These are phyloP conservation scores for Ustilago loliicola DNA, from an alignment of 1,284 basidiomycete genomes.

Conservation along the genomic window DNA sequence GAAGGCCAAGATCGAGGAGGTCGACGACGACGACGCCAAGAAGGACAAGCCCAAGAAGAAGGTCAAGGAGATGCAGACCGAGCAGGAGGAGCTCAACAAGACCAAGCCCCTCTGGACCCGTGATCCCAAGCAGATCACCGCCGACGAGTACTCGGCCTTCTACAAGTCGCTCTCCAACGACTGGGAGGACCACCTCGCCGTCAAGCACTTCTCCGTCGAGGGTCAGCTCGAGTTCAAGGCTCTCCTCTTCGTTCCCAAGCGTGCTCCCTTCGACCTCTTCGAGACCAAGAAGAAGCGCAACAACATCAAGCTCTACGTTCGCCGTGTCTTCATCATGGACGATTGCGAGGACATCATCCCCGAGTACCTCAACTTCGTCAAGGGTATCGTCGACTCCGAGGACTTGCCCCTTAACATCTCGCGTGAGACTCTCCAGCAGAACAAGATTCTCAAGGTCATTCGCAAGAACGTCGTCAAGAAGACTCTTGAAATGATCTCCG, in stretches of 20 bases:
- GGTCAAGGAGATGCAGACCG: constrained; percentile 79
- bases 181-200: constrained; percentile 97
- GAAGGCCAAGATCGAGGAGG: constrained; percentile 80
- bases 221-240: constrained; percentile 99
- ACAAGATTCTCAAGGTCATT: constrained; percentile 99
- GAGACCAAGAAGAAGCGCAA: constrained; percentile 99
- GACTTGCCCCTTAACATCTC: constrained; percentile 99
- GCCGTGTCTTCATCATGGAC: constrained; percentile 99
- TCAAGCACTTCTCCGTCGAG: constrained; percentile 99
- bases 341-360: constrained; percentile 99
- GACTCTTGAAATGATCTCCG: constrained; percentile 91
- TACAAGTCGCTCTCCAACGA: constrained; percentile 99
- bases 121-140: constrained; percentile 91
- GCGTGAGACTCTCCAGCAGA: constrained; percentile 99
- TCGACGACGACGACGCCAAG: constrained; percentile 84
- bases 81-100: constrained; percentile 96
- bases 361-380: constrained; percentile 99
- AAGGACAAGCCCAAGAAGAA: constrained; percentile 87
- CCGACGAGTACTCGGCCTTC: constrained; percentile 95
- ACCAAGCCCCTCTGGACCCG: constrained; percentile 99
- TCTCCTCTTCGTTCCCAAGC: constrained; percentile 90
- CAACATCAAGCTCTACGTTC: constrained; percentile 99
- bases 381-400: constrained; percentile 96
- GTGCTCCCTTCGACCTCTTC: constrained; percentile 92
- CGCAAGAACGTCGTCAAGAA: constrained; percentile 92